Evolutionary conservation across 768 basidiomycete genomes (phyloP).

Genomic region (Lactifluus rugatus): DNA sequence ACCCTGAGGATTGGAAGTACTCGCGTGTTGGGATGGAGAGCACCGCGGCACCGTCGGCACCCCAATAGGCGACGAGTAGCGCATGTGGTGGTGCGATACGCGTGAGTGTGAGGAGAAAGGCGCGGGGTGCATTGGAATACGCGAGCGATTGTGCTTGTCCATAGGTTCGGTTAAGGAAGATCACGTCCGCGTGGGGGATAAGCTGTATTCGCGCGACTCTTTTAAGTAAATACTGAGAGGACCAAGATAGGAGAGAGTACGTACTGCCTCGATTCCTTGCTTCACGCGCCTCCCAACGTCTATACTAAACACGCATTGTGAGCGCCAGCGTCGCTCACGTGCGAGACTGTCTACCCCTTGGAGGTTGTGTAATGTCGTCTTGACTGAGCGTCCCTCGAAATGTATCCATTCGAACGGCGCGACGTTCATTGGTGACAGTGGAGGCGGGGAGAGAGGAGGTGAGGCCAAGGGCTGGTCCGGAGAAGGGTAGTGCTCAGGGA

Average conservation of each 20-base stretch:
- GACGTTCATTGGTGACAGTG: conserved; percentile 20
- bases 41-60: conserved; percentile 68
- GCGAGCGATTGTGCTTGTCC: conserved; percentile 52
- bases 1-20: conserved; percentile 78
- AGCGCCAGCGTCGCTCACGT: conserved; percentile 74
- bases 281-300: conserved; percentile 66
- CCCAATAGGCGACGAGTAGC: conserved; percentile 75
- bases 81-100: conserved; percentile 62
- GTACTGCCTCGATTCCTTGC: conserved; percentile 72
- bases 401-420: conserved; percentile 85
- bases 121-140: conserved; percentile 57
- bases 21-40: conserved; percentile 75
- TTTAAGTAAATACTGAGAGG: neutral
- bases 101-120: conserved; percentile 66
- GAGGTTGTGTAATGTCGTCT: conserved; percentile 71
- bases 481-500: conserved; percentile 66
- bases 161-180: conserved; percentile 71
- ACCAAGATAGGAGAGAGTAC: conserved; percentile 23
- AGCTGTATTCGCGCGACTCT: conserved; percentile 37
- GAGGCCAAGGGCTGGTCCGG: conserved; percentile 24
- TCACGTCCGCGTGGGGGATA: conserved; percentile 70
- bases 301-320: conserved; percentile 71
- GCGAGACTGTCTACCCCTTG: conserved; percentile 74
- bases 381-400: conserved; percentile 72
- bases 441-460: conserved; percentile 15